Percentiles rank a stretch among this genome's conserved stretches.
Evolutionary conservation across 2,329 filamentous ascomycete genomes (phyloP).

Genomic region (Aureobasidium melanogenum): DNA sequence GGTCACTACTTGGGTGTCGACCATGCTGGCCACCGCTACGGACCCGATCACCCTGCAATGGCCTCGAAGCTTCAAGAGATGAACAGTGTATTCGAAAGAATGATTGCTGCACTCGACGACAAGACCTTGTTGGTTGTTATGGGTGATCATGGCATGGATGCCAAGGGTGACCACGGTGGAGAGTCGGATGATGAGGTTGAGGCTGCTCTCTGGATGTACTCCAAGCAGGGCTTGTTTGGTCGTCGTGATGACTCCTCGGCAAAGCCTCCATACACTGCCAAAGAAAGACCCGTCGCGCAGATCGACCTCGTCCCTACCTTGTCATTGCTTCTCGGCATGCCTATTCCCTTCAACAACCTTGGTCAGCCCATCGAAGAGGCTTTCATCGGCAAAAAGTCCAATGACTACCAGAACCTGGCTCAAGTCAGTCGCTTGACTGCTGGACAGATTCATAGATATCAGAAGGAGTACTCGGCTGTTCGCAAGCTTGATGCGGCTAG

Average conservation of each 20-base stretch:
- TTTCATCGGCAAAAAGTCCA: conserved; percentile 61
- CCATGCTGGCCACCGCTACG: conserved; percentile 93
- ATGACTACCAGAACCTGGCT: conserved; percentile 68
- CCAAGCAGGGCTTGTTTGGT: conserved; percentile 76
- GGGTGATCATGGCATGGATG: conserved; percentile 99
- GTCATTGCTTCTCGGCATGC: conserved; percentile 76
- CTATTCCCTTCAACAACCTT: conserved; percentile 93
- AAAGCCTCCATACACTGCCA: conserved; percentile 60
- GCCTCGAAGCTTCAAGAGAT: conserved; percentile 83
- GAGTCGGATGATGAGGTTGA: conserved; percentile 95
- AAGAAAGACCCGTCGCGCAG: conserved; percentile 65
- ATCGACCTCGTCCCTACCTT: conserved; percentile 94
- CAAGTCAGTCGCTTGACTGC: conserved; percentile 67
- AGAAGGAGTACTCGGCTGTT: conserved; percentile 68
- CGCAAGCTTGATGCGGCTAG: conserved; percentile 57
- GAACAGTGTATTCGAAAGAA: conserved; percentile 65
- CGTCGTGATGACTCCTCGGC: conserved; percentile 54
- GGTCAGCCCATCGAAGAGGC: conserved; percentile 90
- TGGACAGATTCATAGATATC: conserved; percentile 83
- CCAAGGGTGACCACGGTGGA: conserved; percentile 94
- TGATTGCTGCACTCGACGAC: conserved; percentile 68
- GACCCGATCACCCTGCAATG: conserved; percentile 89
- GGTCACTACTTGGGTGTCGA: conserved; percentile 93
- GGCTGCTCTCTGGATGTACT: conserved; percentile 97
- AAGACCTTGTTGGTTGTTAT: conserved; percentile 85